Percentiles rank a stretch among this genome's conserved stretches.
Evolutionary conservation across 2,329 filamentous ascomycete genomes (phyloP).

Genomic region (Exophiala oligosperma): DNA sequence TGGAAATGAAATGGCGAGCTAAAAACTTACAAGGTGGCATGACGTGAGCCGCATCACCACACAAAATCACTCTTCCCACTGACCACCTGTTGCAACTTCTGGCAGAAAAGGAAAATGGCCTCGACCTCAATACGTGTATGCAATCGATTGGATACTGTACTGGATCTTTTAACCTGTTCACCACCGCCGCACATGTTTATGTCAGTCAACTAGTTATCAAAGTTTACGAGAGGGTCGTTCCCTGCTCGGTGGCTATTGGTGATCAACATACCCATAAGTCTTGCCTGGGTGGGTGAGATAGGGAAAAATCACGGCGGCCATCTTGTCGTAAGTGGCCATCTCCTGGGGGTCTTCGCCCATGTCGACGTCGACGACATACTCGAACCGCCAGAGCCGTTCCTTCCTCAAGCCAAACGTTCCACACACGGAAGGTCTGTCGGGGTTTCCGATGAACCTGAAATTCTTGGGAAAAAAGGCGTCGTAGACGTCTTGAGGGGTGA

Average conservation of each 20-base stretch:
- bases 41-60: conserved; percentile 54
- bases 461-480: conserved; percentile 49
- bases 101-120: conserved; percentile 49
- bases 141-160: conserved; percentile 47
- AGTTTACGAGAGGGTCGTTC: too few species aligned
- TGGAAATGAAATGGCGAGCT: not conserved
- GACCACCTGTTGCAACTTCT: conserved; percentile 51
- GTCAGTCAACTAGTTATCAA: too few species aligned
- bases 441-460: conserved; percentile 49
- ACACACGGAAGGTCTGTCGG: conserved; percentile 43
- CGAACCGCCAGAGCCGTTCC: conserved; percentile 47
- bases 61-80: conserved; percentile 42
- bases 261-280: conserved; percentile 9
- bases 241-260: too few species aligned
- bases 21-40: conserved; percentile 48
- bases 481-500: conserved; percentile 48
- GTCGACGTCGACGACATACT: conserved; percentile 35
- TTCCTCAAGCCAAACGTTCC: conserved; percentile 45
- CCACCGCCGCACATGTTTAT: not conserved
- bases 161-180: conserved; percentile 10
- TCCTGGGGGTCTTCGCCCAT: conserved; percentile 34
- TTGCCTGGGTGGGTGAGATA: conserved; percentile 33
- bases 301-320: conserved; percentile 32
- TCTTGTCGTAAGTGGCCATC: conserved; percentile 34
- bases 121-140: conserved; percentile 47